Percentiles rank a stretch among this genome's conserved stretches.
These are phyloP conservation scores for Fusarium sacchari DNA, from an alignment of 2,329 filamentous ascomycete genomes.

Conservation along the genomic window DNA sequence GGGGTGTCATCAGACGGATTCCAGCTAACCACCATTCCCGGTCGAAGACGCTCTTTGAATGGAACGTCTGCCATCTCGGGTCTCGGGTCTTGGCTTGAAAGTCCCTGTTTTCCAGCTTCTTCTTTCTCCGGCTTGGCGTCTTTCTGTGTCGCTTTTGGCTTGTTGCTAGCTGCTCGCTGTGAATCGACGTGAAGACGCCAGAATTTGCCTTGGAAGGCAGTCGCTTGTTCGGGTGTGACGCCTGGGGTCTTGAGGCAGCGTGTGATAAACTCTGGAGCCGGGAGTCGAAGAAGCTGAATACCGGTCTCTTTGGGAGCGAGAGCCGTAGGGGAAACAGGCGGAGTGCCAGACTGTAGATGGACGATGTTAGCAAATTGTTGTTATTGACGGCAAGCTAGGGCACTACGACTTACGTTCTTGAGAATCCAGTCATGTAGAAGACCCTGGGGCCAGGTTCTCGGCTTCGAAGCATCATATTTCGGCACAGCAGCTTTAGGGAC, in stretches of 20 bases:
- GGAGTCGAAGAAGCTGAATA: slow-evolving; percentile 54
- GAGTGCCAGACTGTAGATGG: slow-evolving; percentile 51
- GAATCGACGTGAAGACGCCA: slow-evolving; percentile 57
- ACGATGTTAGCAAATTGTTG: neutral
- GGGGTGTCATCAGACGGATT: slow-evolving; percentile 28
- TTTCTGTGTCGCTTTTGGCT: neutral
- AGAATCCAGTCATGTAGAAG: slow-evolving; percentile 53
- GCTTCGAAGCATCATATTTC: slow-evolving; percentile 42
- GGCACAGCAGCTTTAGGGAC: slow-evolving; percentile 44
- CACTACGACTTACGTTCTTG: slow-evolving; percentile 49
- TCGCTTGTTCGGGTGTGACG: slow-evolving; percentile 52
- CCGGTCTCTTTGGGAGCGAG: slow-evolving; percentile 55
- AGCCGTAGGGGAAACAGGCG: slow-evolving; percentile 45
- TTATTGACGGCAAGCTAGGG: neutral
- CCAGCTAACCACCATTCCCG: slow-evolving; percentile 55
- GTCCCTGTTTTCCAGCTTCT: neutral
- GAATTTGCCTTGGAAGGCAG: slow-evolving; percentile 54
- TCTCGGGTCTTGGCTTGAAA: slow-evolving; percentile 47
- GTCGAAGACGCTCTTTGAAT: slow-evolving; percentile 54
- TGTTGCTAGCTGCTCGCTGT: slow-evolving; percentile 24
- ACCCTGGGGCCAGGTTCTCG: slow-evolving; percentile 54
- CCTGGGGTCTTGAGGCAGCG: slow-evolving; percentile 53
- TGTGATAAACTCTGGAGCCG: slow-evolving; percentile 51
- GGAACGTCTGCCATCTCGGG: slow-evolving; percentile 37
- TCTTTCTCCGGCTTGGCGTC: neutral